Evolutionary conservation across 2,329 filamentous ascomycete species (phyloP).

Genomic region (Fusarium concolor): DNA sequence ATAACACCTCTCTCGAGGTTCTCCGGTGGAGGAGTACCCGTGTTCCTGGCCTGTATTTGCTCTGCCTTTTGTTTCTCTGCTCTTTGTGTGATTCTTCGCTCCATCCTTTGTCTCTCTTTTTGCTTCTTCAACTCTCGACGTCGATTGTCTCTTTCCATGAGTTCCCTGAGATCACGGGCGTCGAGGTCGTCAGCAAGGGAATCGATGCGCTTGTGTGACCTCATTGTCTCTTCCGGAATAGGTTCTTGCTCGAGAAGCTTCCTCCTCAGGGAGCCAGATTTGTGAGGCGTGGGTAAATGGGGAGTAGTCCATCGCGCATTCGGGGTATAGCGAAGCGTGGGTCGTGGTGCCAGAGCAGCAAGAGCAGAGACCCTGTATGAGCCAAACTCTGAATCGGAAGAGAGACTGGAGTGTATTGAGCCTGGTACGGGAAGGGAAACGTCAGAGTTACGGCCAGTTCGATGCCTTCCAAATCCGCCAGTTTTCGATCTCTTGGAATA

Average conservation of each 20-base stretch:
- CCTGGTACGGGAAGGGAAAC: constrained; percentile 79
- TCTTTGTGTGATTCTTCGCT: constrained; percentile 72
- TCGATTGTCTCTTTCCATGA: constrained; percentile 90
- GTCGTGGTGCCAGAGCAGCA: constrained; percentile 85
- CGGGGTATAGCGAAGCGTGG: constrained; percentile 80
- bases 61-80: constrained; percentile 74
- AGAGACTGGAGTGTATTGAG: constrained; percentile 81
- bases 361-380: constrained; percentile 85
- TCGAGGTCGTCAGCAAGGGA: constrained; percentile 86
- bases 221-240: constrained; percentile 71
- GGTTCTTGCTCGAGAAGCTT: constrained; percentile 62
- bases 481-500: constrained; percentile 75
- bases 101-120: constrained; percentile 74
- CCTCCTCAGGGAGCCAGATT: constrained; percentile 64
- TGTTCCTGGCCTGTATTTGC: constrained; percentile 64
- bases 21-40: constrained; percentile 63
- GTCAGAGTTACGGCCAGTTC: constrained; percentile 74
- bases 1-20: constrained; percentile 71
- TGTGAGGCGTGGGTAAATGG: constrained; percentile 59
- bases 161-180: constrained; percentile 83
- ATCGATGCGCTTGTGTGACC: constrained; percentile 72
- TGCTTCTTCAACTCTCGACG: constrained; percentile 79
- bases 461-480: constrained; percentile 60
- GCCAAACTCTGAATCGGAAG: constrained; percentile 75
- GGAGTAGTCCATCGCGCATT: constrained; percentile 68